Conservation (phyloP, 2,329 filamentous ascomycete species). For the Bisporella sp. region DNA sequence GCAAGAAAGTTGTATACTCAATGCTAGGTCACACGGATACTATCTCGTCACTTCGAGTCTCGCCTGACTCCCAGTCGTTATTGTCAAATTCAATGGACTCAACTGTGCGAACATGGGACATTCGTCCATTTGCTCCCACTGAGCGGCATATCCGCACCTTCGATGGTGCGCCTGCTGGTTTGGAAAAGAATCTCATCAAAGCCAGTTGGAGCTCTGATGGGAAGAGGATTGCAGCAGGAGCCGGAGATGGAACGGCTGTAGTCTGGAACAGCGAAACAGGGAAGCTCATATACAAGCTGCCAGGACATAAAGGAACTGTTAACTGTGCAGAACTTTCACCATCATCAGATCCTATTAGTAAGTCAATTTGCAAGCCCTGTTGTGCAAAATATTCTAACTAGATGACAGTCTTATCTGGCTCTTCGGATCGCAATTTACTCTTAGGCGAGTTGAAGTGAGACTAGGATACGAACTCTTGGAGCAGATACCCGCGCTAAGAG, state of each 20-base stretch:
- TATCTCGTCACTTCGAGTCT: slow-evolving; percentile 83
- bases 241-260: slow-evolving; percentile 83
- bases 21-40: slow-evolving; percentile 89
- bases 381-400: slow-evolving; percentile 12
- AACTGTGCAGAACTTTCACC: slow-evolving; percentile 93
- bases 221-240: slow-evolving; percentile 80
- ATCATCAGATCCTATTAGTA: slow-evolving; percentile 77
- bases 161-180: slow-evolving; percentile 79
- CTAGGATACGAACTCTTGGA: too few relatives aligned
- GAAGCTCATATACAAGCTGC: slow-evolving; percentile 89
- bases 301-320: slow-evolving; percentile 89
- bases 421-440: slow-evolving; percentile 80
- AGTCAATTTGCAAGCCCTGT: slow-evolving; percentile 35
- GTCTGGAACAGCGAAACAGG: slow-evolving; percentile 87
- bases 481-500: too few relatives aligned
- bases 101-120: slow-evolving; percentile 92
- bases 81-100: slow-evolving; percentile 92
- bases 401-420: slow-evolving; percentile 70
- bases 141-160: slow-evolving; percentile 82
- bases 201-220: slow-evolving; percentile 87
- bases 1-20: slow-evolving; percentile 80
- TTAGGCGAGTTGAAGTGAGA: slow-evolving; percentile 70
- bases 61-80: slow-evolving; percentile 84
- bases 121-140: slow-evolving; percentile 85
- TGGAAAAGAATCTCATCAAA: slow-evolving; percentile 87